Base-by-base conservation (phyloP, 768 basidiomycete genomes). In the Termitomyces sp. region DNA sequence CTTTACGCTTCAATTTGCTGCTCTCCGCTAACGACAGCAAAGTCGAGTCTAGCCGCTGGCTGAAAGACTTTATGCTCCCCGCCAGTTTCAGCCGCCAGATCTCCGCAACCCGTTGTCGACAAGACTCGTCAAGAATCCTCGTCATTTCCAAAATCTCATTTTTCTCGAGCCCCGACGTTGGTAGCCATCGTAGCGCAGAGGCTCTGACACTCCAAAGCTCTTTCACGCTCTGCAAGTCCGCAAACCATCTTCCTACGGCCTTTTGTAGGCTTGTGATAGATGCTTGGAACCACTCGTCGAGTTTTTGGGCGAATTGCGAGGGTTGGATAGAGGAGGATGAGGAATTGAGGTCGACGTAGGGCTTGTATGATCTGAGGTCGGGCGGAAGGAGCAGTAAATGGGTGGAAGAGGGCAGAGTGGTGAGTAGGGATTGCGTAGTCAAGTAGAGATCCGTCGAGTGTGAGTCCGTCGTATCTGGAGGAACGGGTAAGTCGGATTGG, bases 381-480 rank as follows among this genome's bases (percentile, higher is more conserved):
- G 78, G 68, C 0, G 94, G 93, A 0, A 98, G 81, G 57, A 92
- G 81, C 16, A 87, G 82, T 63, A 95, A 86, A 64, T 94, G 91
- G 28, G 90, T 85, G 0, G 93, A 90, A 0, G 95, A 94, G 0
- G 94, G 94, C 24, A 96, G 81, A 9, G 81, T 80, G 28, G 81
- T 76, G 20, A 98, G 79, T 32, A 96, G 75, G 1, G 79, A 72
- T 49, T 87, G 82, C 0, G 92, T 92, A 6, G 86, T 87, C 44
- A 95, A 74, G 46, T 78, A 78, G 8, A 88, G 79, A 64, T 84
- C 86, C 28, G 74, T 57, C 9, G 86, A 82, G 48, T 86, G 72
- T 4, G 70, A 50, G 15, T 63, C 53, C 2, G 66, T 55, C 3
- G 55, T 35, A 40, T 59, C 66, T 49, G 66, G 42, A 50, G 75